phyloP scores from a whole-genome alignment of 106 monocot species.

The Allium sativum region DNA sequence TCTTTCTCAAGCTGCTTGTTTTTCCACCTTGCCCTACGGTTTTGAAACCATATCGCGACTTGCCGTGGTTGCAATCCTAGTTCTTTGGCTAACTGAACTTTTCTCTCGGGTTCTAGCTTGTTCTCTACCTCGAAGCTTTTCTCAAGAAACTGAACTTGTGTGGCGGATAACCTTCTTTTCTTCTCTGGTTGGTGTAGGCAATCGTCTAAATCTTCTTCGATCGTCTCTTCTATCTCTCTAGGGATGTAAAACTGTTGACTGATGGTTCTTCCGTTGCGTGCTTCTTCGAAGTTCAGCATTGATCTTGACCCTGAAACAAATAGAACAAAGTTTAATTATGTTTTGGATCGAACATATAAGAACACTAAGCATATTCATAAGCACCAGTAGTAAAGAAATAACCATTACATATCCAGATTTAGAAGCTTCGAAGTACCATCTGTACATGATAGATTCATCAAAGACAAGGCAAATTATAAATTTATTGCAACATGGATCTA shows the following conservation, averaged over 20 bases:
- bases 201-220: slow-evolving; percentile 22
- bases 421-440: not conserved
- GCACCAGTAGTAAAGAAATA: too few species aligned
- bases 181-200: slow-evolving; percentile 38
- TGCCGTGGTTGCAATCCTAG: slow-evolving; percentile 58
- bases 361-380: too few species aligned
- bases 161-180: slow-evolving; percentile 39
- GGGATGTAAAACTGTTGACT: slow-evolving; percentile 12
- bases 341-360: too few species aligned
- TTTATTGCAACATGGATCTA: too few species aligned
- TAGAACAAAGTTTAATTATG: not conserved
- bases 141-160: slow-evolving; percentile 50
- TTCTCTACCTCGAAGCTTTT: slow-evolving; percentile 51
- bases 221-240: slow-evolving; percentile 16
- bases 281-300: slow-evolving; percentile 38
- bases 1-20: slow-evolving; percentile 70
- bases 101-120: slow-evolving; percentile 65
- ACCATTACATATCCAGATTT: too few species aligned
- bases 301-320: slow-evolving; percentile 34
- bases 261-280: not conserved
- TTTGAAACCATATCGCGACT: slow-evolving; percentile 77
- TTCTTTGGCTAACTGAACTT: slow-evolving; percentile 44
- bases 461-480: not conserved
- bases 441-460: not conserved
- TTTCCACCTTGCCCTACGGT: slow-evolving; percentile 66